These are phyloP conservation scores for Erysimum cheiri DNA, from an alignment of 441 rosid species.

Conservation along the genomic window DNA sequence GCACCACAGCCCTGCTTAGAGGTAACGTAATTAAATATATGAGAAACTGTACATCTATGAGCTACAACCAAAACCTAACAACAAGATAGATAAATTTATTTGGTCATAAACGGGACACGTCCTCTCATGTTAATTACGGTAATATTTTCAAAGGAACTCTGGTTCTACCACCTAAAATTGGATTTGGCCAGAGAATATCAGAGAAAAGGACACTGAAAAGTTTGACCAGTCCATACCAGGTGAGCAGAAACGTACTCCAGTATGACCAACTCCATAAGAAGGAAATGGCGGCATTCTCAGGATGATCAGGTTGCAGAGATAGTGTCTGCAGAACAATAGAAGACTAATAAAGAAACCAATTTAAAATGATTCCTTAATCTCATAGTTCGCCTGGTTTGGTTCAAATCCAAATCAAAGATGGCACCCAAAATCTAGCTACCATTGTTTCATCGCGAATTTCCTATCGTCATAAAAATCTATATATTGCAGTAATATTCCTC, in stretches of 20 bases:
- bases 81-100: neutral
- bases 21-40: conserved; percentile 55
- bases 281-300: conserved; percentile 72
- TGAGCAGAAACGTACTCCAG: conserved; percentile 97
- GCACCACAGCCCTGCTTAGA: conserved; percentile 98
- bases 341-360: conserved; percentile 3
- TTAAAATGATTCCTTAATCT: conserved; percentile 1
- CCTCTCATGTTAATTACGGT: neutral
- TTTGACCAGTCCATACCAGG: conserved; percentile 67
- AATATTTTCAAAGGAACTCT: neutral
- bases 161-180: conserved; percentile 20
- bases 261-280: conserved; percentile 99
- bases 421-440: conserved; percentile 16
- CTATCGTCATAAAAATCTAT: neutral
- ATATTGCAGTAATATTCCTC: neutral
- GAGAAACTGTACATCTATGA: conserved; percentile 50
- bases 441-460: neutral
- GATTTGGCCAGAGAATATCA: neutral
- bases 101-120: neutral
- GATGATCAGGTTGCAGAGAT: conserved; percentile 53
- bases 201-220: conserved; percentile 10
- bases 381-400: neutral
- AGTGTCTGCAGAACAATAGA: conserved; percentile 55
- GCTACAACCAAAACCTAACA: conserved; percentile 7
- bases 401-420: conserved; percentile 5